A percentile compares a stretch with the other conserved stretches of the same genome.
Conservation (phyloP, 257 asterid genomes). For the Haberlea rhodopensis region DNA sequence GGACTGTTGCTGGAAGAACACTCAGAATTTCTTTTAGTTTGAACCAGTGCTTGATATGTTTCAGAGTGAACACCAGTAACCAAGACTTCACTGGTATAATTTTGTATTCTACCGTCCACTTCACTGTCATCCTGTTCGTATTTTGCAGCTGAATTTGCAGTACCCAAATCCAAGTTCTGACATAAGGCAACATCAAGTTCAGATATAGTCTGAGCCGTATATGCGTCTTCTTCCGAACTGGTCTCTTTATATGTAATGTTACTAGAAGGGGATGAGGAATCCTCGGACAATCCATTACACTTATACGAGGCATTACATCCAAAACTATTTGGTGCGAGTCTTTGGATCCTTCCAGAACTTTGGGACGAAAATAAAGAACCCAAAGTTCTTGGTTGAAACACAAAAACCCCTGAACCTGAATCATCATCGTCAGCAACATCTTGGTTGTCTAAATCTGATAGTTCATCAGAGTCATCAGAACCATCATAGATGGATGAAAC, state of each 20-base stretch:
- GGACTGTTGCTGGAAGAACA: conserved; percentile 47
- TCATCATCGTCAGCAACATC: conserved; percentile 63
- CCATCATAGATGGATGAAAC: conserved; percentile 52
- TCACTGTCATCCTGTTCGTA: conserved; percentile 22
- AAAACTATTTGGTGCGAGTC: conserved; percentile 34
- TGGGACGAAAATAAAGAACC: conserved; percentile 63
- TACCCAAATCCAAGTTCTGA: conserved; percentile 24
- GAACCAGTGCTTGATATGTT: conserved; percentile 28
- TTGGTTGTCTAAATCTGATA: conserved; percentile 51
- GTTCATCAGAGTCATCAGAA: conserved; percentile 70
- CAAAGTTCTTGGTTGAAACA: conserved; percentile 70
- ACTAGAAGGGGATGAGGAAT: conserved; percentile 37
- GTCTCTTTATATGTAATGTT: conserved; percentile 37
- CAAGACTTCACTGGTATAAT: conserved; percentile 24
- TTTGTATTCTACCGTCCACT: conserved; percentile 14
- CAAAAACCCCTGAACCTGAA: conserved; percentile 51
- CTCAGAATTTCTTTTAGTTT: conserved; percentile 30
- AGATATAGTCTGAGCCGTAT: conserved; percentile 40
- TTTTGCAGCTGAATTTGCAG: conserved; percentile 22
- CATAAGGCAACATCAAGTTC: conserved; percentile 29
- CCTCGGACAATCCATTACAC: conserved; percentile 38
- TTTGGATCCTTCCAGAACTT: conserved; percentile 45
- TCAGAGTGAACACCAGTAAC: conserved; percentile 28
- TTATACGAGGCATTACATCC: conserved; percentile 32
- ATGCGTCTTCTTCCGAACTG: conserved; percentile 44